Evolutionary conservation across 1,284 basidiomycete genomes (phyloP).

Genomic region (Naganishia cerealis): DNA sequence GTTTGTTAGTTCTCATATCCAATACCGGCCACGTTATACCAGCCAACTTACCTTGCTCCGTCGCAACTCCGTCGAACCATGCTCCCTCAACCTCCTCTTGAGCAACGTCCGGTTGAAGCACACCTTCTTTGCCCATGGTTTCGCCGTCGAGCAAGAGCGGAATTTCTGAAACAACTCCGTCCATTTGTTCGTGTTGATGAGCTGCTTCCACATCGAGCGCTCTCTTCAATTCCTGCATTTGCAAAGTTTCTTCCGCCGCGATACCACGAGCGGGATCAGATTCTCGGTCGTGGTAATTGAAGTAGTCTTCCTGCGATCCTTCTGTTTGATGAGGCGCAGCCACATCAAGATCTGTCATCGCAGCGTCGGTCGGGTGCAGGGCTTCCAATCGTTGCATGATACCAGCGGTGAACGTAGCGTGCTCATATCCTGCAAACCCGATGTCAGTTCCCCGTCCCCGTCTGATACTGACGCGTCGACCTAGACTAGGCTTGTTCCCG

Average conservation of each 20-base stretch:
- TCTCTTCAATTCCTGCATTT: conserved; percentile 9
- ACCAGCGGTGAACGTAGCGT: conserved; percentile 7
- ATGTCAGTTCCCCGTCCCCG: conserved; percentile 21
- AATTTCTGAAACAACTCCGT: conserved; percentile 2
- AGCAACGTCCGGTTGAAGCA: conserved; percentile 11
- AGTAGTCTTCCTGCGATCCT: conserved; percentile 12
- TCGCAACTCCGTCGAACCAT: conserved; percentile 18
- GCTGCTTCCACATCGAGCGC: conserved; percentile 24
- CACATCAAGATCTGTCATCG: background rate
- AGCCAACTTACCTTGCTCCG: conserved; percentile 1
- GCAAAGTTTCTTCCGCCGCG: conserved; percentile 4
- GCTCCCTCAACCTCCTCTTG: conserved; percentile 28
- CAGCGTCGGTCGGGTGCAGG: background rate
- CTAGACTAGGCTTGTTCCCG: background rate
- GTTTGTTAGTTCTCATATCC: background rate
- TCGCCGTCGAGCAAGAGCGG: background rate
- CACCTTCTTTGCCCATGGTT: conserved; percentile 9
- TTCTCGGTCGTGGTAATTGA: conserved; percentile 20
- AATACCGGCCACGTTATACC: background rate
- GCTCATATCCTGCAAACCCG: conserved; percentile 14
- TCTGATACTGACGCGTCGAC: conserved; percentile 5
- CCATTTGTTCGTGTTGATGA: conserved; percentile 17
- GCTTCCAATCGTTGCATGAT: conserved; percentile 24
- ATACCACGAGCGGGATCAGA: background rate
- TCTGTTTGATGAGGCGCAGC: background rate